Evolutionary conservation across 164 flowering plant species (phyloP).

Genomic region (Piper longum): DNA sequence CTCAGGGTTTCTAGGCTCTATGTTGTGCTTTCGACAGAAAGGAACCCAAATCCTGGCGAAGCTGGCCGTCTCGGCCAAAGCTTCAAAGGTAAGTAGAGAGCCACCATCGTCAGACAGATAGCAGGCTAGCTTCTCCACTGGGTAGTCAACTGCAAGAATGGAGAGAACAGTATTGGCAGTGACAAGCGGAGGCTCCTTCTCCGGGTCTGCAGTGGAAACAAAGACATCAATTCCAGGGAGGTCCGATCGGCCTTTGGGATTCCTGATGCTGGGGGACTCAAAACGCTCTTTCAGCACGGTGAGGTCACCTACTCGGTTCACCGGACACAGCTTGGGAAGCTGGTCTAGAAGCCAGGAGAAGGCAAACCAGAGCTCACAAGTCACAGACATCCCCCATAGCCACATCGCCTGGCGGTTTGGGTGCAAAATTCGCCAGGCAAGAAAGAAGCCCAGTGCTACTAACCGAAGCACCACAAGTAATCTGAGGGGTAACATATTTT

Average conservation of each 20-base stretch:
- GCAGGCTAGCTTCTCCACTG: slow-evolving; percentile 78
- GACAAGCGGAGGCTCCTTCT: slow-evolving; percentile 89
- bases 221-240: slow-evolving; percentile 84
- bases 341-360: slow-evolving; percentile 89
- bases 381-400: slow-evolving; percentile 78
- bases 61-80: slow-evolving; percentile 82
- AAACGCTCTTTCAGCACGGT: slow-evolving; percentile 56
- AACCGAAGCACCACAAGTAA: slow-evolving; percentile 53
- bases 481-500: slow-evolving; percentile 19
- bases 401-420: slow-evolving; percentile 83
- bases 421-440: slow-evolving; percentile 68
- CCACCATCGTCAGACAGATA: slow-evolving; percentile 90
- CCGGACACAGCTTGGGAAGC: slow-evolving; percentile 85
- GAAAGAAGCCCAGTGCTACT: slow-evolving; percentile 55
- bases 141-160: slow-evolving; percentile 79
- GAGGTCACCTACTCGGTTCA: slow-evolving; percentile 64
- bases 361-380: slow-evolving; percentile 83
- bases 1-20: slow-evolving; percentile 80
- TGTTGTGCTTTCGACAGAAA: slow-evolving; percentile 66
- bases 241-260: slow-evolving; percentile 75
- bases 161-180: slow-evolving; percentile 89
- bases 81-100: slow-evolving; percentile 76
- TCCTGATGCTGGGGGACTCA: slow-evolving; percentile 58
- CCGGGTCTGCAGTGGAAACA: slow-evolving; percentile 88
- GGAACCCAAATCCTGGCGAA: slow-evolving; percentile 84